These are phyloP conservation scores for Medicago arabica DNA, from an alignment of 306 rosid species.

Conservation along the genomic window DNA sequence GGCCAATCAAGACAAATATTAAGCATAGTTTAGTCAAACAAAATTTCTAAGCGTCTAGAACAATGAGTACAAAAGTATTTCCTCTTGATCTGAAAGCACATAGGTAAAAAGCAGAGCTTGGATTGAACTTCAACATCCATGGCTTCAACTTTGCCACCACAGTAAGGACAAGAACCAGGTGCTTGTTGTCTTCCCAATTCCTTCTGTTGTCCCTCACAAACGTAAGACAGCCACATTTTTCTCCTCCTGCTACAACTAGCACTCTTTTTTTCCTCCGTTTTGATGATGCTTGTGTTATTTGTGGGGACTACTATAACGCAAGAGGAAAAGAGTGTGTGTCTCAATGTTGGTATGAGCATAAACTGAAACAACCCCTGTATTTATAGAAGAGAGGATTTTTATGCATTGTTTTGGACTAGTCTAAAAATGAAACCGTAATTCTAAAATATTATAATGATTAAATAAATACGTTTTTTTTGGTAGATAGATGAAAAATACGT, in stretches of 20 bases:
- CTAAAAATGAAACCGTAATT: too few species aligned
- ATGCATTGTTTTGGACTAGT: too few species aligned
- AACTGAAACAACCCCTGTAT: neutral
- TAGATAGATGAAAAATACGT: too few species aligned
- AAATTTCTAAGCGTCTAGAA: constrained; percentile 63
- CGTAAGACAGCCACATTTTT: constrained; percentile 74
- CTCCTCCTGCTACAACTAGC: neutral
- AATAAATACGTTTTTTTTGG: too few species aligned
- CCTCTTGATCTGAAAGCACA: constrained; percentile 83
- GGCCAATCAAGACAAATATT: neutral
- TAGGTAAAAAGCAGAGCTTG: constrained; percentile 69
- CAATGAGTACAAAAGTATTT: constrained; percentile 82
- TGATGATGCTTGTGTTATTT: neutral
- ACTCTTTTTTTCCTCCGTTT: constrained; percentile 8
- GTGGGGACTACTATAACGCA: neutral
- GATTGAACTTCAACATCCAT: constrained; percentile 72
- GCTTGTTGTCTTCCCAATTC: constrained; percentile 80
- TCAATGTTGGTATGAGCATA: neutral
- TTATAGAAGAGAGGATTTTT: neutral
- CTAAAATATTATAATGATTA: too few species aligned
- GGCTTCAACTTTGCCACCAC: constrained; percentile 84
- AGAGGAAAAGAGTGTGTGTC: neutral
- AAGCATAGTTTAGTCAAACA: constrained; percentile 36
- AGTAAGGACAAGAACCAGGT: constrained; percentile 84
- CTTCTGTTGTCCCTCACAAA: constrained; percentile 72